Base-by-base conservation (phyloP, 2,329 filamentous ascomycete species). In the Aureobasidium subglaciale region DNA sequence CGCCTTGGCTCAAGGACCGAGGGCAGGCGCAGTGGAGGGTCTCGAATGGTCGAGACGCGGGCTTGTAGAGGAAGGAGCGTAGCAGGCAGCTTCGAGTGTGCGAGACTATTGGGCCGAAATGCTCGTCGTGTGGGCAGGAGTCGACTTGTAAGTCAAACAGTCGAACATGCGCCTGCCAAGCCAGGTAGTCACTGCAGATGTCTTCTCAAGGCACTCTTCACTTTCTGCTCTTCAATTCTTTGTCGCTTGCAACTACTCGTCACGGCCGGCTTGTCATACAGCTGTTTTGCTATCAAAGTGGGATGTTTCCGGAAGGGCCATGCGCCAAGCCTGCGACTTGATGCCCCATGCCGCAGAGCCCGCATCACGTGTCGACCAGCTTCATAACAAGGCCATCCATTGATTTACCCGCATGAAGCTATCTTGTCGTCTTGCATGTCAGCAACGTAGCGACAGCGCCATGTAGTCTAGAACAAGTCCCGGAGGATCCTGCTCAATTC, bases 401-500 rank as follows among this genome's bases (percentile, higher is more conserved):
- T 37, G 9, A 18, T 15, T n/a, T 37, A 37, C 13, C 16, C 16
- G 29, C 13, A 30, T 13, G 13, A 9, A 5, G 8, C 29, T n/a
- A n/a, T n/a, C 38, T 4, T 24, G 13, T 22, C 7, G 35, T n/a
- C 35, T 22, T 11, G 16, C 24, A 2, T 6, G 3, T 9, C 4
- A 13, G 10, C 9, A 9, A 30, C 13, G 29, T 24, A 16, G n/a
- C 34, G 18, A 37, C 5, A 4, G 5, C 9, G 13, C 41, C 11
- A 3, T 30, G 5, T 52, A 2, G 8, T 16, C 48, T 58, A 84
- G 58, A 85, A 84, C 45, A 85, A 64, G 62, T 83, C 79, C 59
- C 78, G 73, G 66, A 85, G 73, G 32, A 84, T 81, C 57, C 76
- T 74, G 29, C 78, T 76, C 65, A 85, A 70, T 62, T 83, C 82